Conservation (phyloP, 1,139 yeast genomes). For the Arxiozyma heterogenica region DNA sequence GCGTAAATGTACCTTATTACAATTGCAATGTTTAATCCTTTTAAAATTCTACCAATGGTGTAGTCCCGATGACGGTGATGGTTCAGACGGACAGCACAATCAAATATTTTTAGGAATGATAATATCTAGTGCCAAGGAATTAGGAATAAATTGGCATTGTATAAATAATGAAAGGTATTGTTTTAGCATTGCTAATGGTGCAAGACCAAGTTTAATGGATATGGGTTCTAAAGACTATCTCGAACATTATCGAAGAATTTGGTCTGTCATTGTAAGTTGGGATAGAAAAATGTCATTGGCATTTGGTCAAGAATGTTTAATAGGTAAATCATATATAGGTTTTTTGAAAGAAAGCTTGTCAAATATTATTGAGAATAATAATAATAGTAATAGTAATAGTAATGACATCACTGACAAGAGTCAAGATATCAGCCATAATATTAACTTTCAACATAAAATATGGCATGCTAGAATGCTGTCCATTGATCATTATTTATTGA, state of each 20-base stretch:
- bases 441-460: constrained; percentile 2
- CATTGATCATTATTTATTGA: constrained; percentile 16
- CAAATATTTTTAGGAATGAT: constrained; percentile 25
- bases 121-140: constrained; percentile 23
- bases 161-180: constrained; percentile 13
- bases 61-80: constrained; percentile 30
- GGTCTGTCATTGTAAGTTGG: constrained; percentile 26
- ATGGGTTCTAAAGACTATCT: constrained; percentile 15
- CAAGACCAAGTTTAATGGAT: constrained; percentile 14
- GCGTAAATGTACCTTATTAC: constrained; percentile 24
- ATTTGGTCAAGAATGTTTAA: constrained; percentile 26
- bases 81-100: constrained; percentile 23
- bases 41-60: constrained; percentile 28
- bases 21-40: constrained; percentile 22
- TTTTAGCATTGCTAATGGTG: constrained; percentile 13
- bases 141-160: constrained; percentile 26
- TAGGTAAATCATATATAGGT: constrained; percentile 17
- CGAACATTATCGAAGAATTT: constrained; percentile 17
- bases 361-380: not conserved
- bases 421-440: not conserved
- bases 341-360: not conserved
- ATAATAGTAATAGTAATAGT: too few relatives aligned
- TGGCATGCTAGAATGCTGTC: constrained; percentile 18
- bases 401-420: not conserved
- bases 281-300: constrained; percentile 26